Percentiles rank a stretch among this genome's conserved stretches.
These are phyloP conservation scores for Pachysandra terminalis DNA, from an alignment of 164 flowering plant species.

Conservation along the genomic window DNA sequence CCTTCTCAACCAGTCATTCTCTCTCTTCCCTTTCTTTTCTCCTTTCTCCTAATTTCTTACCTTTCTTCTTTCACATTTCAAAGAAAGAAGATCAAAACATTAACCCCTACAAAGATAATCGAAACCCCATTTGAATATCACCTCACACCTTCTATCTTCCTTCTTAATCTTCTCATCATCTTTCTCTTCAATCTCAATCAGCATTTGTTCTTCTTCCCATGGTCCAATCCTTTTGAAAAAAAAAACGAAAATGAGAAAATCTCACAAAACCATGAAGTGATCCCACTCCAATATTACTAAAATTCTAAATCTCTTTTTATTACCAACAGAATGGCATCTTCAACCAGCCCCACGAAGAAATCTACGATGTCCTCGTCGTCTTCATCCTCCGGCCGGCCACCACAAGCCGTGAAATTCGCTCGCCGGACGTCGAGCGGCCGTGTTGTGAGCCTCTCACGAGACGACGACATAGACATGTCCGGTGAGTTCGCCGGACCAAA, in stretches of 20 bases:
- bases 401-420: constrained; percentile 57
- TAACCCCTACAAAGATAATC: no score
- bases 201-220: not conserved
- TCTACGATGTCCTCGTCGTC: constrained; percentile 14
- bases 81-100: no score
- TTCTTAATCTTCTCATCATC: no score
- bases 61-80: no score
- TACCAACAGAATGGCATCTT: constrained; percentile 25
- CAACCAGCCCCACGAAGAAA: constrained; percentile 27
- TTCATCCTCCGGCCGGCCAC: constrained; percentile 40
- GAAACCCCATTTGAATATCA: no score
- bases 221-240: no score
- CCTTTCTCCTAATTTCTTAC: not conserved
- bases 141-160: no score
- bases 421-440: constrained; percentile 83
- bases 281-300: no score
- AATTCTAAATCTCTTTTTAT: not conserved
- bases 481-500: constrained; percentile 43
- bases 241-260: no score
- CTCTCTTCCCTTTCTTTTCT: not conserved
- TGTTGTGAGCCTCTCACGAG: constrained; percentile 66
- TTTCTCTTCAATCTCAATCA: no score
- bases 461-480: constrained; percentile 63
- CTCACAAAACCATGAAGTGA: no score
- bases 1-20: not conserved